Conservation (phyloP, 2,329 filamentous ascomycete genomes). For the Colletotrichum tropicicola region DNA sequence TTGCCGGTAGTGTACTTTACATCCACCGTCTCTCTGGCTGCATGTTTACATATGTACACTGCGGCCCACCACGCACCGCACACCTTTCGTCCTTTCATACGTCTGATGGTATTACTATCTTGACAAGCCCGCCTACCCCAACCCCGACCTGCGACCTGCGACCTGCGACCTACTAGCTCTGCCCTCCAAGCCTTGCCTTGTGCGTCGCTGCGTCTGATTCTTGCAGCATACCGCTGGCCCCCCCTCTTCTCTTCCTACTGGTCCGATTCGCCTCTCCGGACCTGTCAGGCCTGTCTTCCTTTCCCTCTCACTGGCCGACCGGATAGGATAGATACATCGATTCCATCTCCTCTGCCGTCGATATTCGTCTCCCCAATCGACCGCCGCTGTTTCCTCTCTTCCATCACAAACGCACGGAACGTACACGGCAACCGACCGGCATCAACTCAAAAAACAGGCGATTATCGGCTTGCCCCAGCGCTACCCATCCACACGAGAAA, state of each 20-base stretch:
- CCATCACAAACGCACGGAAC: neutral
- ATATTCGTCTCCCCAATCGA: neutral
- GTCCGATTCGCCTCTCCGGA: slow-evolving; percentile 22
- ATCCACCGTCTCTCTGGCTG: slow-evolving; percentile 22
- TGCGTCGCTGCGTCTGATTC: slow-evolving; percentile 32
- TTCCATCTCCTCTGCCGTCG: slow-evolving; percentile 2
- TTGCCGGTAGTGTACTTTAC: slow-evolving; percentile 32
- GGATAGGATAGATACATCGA: slow-evolving; percentile 1
- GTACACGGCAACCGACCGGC: neutral
- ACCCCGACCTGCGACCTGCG: slow-evolving; percentile 19
- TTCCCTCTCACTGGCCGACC: slow-evolving; percentile 20
- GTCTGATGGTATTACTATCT: slow-evolving; percentile 28
- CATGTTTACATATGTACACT: slow-evolving; percentile 31
- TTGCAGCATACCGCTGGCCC: slow-evolving; percentile 27
- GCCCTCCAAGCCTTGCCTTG: slow-evolving; percentile 23
- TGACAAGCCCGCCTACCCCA: slow-evolving; percentile 29
- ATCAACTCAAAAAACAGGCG: neutral
- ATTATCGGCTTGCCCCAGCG: neutral
- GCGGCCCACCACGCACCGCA: slow-evolving; percentile 26
- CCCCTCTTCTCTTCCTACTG: slow-evolving; percentile 23
- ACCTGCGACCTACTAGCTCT: slow-evolving; percentile 18
- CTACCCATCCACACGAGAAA: neutral
- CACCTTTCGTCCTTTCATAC: slow-evolving; percentile 17
- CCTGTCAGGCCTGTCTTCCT: slow-evolving; percentile 8
- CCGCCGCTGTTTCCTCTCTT: slow-evolving; percentile 15